A percentile compares a stretch with the other conserved stretches of the same genome.
Evolutionary conservation across 2,329 filamentous ascomycete species (phyloP).

Genomic region (Helicocarpus griseus): DNA sequence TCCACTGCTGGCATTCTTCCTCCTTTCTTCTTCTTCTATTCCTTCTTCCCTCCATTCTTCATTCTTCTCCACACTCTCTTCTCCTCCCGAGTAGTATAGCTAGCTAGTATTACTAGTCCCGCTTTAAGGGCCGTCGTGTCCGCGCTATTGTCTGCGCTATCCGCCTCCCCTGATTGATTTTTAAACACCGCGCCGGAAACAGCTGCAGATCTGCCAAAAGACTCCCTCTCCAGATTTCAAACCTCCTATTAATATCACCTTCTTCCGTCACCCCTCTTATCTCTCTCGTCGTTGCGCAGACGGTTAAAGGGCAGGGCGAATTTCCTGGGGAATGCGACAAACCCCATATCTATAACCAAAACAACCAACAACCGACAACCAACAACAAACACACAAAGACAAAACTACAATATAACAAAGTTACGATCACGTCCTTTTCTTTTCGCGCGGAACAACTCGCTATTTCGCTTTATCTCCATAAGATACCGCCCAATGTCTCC

Average conservation of each 20-base stretch:
- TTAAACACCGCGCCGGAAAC: background rate
- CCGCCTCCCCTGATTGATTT: background rate
- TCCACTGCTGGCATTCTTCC: no score
- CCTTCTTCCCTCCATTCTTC: background rate
- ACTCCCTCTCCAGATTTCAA: background rate
- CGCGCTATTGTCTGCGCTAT: background rate
- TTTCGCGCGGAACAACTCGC: background rate
- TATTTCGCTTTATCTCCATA: background rate
- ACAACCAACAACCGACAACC: background rate
- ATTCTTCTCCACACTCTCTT: background rate
- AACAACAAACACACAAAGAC: background rate
- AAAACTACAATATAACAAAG: background rate
- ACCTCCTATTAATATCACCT: background rate
- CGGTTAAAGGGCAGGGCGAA: background rate
- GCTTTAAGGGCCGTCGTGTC: background rate
- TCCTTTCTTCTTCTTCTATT: background rate
- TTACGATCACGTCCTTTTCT: background rate
- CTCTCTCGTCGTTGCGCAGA: background rate
- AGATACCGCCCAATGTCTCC: constrained; percentile 7
- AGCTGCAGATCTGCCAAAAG: background rate
- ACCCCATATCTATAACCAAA: background rate
- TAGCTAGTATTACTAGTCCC: background rate
- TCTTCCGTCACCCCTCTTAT: background rate
- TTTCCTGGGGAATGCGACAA: background rate
- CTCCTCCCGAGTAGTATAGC: background rate